Evolutionary conservation across 116 monocot genomes (phyloP), one percentile per base, ranked within the genome.

Genomic region (Zostera marina): DNA sequence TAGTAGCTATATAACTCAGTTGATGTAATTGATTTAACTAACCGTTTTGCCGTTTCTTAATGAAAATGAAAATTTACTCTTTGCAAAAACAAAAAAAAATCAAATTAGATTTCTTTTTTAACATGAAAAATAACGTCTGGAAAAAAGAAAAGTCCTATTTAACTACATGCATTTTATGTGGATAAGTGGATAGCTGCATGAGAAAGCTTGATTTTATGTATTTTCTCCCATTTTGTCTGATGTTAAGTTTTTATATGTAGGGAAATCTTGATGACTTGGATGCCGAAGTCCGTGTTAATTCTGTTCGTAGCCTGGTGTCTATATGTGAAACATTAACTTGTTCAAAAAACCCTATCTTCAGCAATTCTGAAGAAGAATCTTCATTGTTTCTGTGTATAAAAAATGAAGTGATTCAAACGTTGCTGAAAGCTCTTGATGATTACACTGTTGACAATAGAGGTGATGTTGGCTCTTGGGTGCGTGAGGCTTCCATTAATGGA

Each of bases 381-480:
- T 68, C 64, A 48, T 66, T 96, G 51, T 78, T 69, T 80, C 15
- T 58, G 25, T 38, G 68, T 24, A 89, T 96, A 43, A 96, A 80
- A 42, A 63, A 72, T 52, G 74, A 85, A 63, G 89, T 85, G 21
- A 72, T 96, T 63, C 70, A 59, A 44, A 70, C 80, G 38, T 68
- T 89, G 25, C 76, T 96, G 54, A 70, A 60, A 72, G 81, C 89
- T 63, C 89, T 96, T 52, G 85, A 96, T 72, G 96, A 96, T 63
- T 96, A 96, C 57, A 54, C 89, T 56, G 78, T 88, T 38, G 96
- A 96, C 60, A 96, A 96, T 40, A 79, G 96, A 80, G 96, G 96
- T 70, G 96, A 96, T 76, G 88, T 96, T 44, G 96, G 96, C 15
- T 96, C 96, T 38, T 96, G 96, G 96, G 89, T 96, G 38, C 88